These are phyloP conservation scores for Vairimorpha apis DNA, from an alignment of 371 early-diverging fungal species.

Conservation along the genomic window DNA sequence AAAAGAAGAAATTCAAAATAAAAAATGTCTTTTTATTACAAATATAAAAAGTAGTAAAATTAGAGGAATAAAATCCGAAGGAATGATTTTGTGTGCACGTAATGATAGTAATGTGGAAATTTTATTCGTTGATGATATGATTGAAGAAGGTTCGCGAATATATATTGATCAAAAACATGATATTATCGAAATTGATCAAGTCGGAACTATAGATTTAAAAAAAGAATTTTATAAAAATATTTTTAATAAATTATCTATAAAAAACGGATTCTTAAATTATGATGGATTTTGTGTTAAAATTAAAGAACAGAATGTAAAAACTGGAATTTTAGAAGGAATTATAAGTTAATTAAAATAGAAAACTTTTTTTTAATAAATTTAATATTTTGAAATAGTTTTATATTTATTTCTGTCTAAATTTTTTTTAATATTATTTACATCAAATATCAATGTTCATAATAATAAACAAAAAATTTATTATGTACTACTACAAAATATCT, in stretches of 20 bases:
- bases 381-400: too few relatives aligned
- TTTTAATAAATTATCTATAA: conserved; percentile 16
- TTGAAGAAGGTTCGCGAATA: conserved; percentile 67
- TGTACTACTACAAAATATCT: too few relatives aligned
- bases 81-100: conserved; percentile 64
- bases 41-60: conserved; percentile 62
- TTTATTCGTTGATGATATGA: conserved; percentile 58
- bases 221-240: conserved; percentile 35
- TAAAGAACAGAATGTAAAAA: not conserved
- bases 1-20: conserved; percentile 46
- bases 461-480: too few relatives aligned
- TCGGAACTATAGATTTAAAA: conserved; percentile 35
- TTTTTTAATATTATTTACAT: too few relatives aligned
- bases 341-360: conserved; percentile 27
- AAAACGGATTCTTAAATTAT: conserved; percentile 20
- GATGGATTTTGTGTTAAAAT: conserved; percentile 5
- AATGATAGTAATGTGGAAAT: conserved; percentile 55
- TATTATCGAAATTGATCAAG: conserved; percentile 15
- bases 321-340: conserved; percentile 10
- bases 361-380: too few relatives aligned
- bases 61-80: conserved; percentile 53
- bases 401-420: too few relatives aligned
- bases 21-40: conserved; percentile 59
- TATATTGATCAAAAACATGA: conserved; percentile 15
- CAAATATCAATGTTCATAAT: too few relatives aligned